phyloP scores from a whole-genome alignment of 208 protist genomes.

The Leishmania braziliensis region DNA sequence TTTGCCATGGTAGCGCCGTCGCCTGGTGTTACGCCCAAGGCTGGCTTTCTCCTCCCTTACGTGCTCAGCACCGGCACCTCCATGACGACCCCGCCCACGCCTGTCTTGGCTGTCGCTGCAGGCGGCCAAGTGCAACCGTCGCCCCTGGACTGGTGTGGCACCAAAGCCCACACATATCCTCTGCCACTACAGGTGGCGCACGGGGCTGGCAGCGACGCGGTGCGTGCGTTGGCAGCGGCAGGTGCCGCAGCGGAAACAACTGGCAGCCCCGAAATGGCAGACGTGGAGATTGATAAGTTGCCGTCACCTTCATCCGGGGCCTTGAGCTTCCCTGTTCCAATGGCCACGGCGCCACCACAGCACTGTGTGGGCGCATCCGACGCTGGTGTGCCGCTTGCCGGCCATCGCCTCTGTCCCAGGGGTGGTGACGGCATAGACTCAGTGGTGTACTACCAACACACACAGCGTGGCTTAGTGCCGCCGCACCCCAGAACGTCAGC shows the following conservation, averaged over 20 bases:
- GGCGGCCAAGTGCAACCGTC: not conserved
- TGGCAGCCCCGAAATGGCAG: not conserved
- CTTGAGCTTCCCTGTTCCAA: not conserved
- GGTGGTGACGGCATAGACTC: not conserved
- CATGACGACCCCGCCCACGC: conserved; percentile 1
- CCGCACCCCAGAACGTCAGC: not conserved
- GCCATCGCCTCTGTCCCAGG: not conserved
- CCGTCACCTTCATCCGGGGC: not conserved
- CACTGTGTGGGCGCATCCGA: not conserved
- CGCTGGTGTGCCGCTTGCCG: not conserved
- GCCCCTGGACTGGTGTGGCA: not conserved
- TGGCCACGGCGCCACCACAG: not conserved
- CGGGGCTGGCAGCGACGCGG: conserved; percentile 21
- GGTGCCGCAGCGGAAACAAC: not conserved
- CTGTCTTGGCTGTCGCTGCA: not conserved
- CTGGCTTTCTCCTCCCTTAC: conserved; percentile 20
- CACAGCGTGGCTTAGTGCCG: not conserved
- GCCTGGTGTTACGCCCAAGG: not conserved
- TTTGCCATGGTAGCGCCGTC: not conserved
- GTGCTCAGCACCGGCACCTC: conserved; percentile 13
- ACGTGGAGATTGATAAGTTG: not conserved
- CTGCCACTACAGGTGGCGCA: conserved; percentile 13
- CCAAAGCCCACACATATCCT: not conserved
- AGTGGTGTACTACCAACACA: conserved; percentile 1
- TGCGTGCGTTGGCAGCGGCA: conserved; percentile 9